Conservation (phyloP, 106 monocot species). For the Hemerocallis citrina region DNA sequence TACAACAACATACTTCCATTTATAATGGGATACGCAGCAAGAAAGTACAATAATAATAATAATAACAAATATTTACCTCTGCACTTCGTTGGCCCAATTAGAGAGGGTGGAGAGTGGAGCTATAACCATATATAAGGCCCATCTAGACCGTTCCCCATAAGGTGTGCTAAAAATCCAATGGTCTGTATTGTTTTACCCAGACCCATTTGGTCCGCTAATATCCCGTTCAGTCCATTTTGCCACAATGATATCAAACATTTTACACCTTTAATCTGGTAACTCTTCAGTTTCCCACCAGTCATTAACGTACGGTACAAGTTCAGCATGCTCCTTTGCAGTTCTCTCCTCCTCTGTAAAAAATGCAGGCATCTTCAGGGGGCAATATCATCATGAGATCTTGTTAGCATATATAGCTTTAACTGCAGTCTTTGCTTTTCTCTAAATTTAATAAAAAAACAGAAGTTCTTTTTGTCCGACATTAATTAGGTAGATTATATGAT, state of each 20-base stretch:
- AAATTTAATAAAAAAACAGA: too few relatives aligned
- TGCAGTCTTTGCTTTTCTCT: constrained; percentile 84
- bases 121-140: constrained; percentile 86
- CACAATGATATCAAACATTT: constrained; percentile 95
- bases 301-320: constrained; percentile 79
- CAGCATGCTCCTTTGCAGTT: constrained; percentile 64
- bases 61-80: constrained; percentile 41
- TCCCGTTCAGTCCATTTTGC: constrained; percentile 99
- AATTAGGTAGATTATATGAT: too few relatives aligned
- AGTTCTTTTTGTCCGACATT: too few relatives aligned
- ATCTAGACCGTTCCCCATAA: constrained; percentile 83
- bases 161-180: constrained; percentile 91
- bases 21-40: constrained; percentile 40
- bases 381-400: constrained; percentile 47
- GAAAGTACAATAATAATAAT: constrained; percentile 72
- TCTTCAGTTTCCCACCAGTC: constrained; percentile 90
- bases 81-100: constrained; percentile 83
- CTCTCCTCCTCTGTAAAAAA: constrained; percentile 74
- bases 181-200: constrained; percentile 97
- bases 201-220: constrained; percentile 98
- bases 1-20: constrained; percentile 95
- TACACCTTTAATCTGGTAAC: constrained; percentile 90
- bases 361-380: constrained; percentile 48
- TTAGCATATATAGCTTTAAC: constrained; percentile 88
- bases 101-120: constrained; percentile 98